A percentile compares a stretch with the other conserved stretches of the same genome.
These are phyloP conservation scores for Magnaporthiopsis poae DNA, from an alignment of 2,329 filamentous ascomycete genomes.

Conservation along the genomic window DNA sequence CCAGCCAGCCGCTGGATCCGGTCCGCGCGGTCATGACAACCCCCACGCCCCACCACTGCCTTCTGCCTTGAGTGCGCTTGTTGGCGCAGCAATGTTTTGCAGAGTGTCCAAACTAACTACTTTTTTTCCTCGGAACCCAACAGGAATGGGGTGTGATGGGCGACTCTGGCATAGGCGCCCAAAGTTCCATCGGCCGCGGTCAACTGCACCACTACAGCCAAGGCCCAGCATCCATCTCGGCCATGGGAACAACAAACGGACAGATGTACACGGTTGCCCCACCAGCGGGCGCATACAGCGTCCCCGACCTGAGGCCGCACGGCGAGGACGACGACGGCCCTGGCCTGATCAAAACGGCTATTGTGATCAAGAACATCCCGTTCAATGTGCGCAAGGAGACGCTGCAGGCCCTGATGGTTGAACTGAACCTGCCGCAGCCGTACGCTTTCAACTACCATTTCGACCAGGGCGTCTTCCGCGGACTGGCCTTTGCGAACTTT, in stretches of 20 bases:
- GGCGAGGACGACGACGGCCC: conserved; percentile 46
- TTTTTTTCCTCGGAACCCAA: neutral
- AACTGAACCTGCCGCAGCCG: conserved; percentile 82
- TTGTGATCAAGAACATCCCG: conserved; percentile 98
- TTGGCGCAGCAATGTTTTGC: neutral
- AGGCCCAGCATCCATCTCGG: neutral
- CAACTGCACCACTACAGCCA: conserved; percentile 12
- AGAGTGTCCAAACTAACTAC: neutral
- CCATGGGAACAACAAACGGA: conserved; percentile 4
- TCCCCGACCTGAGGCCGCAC: conserved; percentile 28
- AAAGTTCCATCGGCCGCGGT: conserved; percentile 11
- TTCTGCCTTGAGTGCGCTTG: neutral
- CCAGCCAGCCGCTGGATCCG: conserved; percentile 19
- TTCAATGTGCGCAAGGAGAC: conserved; percentile 98
- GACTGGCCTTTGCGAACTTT: conserved; percentile 95
- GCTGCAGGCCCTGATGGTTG: conserved; percentile 84
- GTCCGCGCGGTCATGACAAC: neutral
- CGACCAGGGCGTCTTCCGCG: conserved; percentile 92
- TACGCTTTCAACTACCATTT: conserved; percentile 99
- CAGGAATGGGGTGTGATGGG: conserved; percentile 12
- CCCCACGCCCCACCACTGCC: too few relatives aligned
- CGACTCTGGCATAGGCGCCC: conserved; percentile 8
- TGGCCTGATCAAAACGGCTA: conserved; percentile 92
- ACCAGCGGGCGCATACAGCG: conserved; percentile 24
- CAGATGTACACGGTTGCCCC: conserved; percentile 6